These are phyloP conservation scores for Flueggea neowawraea DNA, from an alignment of 441 rosid species.

Conservation along the genomic window DNA sequence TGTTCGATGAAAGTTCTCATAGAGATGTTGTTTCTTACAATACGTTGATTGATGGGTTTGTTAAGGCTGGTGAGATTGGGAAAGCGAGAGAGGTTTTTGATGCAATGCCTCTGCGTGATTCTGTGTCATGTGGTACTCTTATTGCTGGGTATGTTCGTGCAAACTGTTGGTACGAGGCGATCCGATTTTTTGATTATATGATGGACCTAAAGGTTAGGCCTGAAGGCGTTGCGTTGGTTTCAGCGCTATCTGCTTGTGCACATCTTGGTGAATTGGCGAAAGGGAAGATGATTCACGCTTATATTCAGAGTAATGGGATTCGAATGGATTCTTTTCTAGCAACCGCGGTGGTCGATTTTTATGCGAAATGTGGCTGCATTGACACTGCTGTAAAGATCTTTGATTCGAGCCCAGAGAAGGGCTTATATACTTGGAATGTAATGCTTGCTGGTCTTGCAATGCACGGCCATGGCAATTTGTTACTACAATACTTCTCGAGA, in stretches of 20 bases:
- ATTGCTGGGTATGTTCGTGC: conserved; percentile 51
- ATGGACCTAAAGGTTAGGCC: conserved; percentile 34
- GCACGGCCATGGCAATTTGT: conserved; percentile 47
- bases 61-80: conserved; percentile 40
- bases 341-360: conserved; percentile 62
- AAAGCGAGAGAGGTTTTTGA: conserved; percentile 48
- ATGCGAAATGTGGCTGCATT: conserved; percentile 62
- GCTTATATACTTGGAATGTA: conserved; percentile 60
- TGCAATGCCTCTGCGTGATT: conserved; percentile 47
- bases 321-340: conserved; percentile 48
- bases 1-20: conserved; percentile 47
- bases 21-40: conserved; percentile 56
- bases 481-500: conserved; percentile 39
- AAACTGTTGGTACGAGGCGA: conserved; percentile 38
- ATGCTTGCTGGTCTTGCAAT: conserved; percentile 64
- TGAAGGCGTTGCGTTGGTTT: conserved; percentile 52
- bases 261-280: conserved; percentile 48
- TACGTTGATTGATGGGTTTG: conserved; percentile 50
- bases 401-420: conserved; percentile 42
- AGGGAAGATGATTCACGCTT: conserved; percentile 50
- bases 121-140: conserved; percentile 66
- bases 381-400: conserved; percentile 41
- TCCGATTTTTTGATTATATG: conserved; percentile 44
- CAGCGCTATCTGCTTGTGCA: conserved; percentile 77
- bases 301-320: conserved; percentile 28